Base-by-base conservation (phyloP, 208 protist genomes). In the Trypanosomatidae sp. region DNA sequence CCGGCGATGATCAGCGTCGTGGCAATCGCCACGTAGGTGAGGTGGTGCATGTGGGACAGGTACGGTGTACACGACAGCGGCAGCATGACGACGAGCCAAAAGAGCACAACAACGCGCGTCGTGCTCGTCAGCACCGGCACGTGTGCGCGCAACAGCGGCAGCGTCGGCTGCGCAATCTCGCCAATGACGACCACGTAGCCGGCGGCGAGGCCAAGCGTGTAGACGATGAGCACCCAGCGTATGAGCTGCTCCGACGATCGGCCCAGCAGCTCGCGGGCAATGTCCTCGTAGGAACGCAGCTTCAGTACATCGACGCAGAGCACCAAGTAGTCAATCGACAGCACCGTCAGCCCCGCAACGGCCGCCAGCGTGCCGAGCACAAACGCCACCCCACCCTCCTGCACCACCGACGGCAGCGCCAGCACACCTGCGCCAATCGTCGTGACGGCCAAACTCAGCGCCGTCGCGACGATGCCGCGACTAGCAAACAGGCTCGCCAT, bases 251-350 rank as follows among this genome's bases (percentile, higher is more conserved):
- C 63, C 45, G 63, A 73, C 8, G 28, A 2, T 25, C 41, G 58
- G 2, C 70, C 77, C 3, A 90, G 56, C n/a, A 87, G 52, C 39
- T 74, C 66, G 7, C 65, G 24, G n/a, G 76, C 65, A 33, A 86
- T 81, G 43, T 81, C 81, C 43, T 90, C 81, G 60, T 87, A 90
- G 15, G 76, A 84, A 33, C 69, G 61, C 15, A 90, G 53, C 20
- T 65, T 33, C 11, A 86, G 54, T 10, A 16, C 33, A 25, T 84
- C 71, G 0, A 84, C 54, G 33, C 72, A 86, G n/a, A 76, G 43
- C 39, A 86, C 46, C 1, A 84, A 46, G 56, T 86, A 90, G 49
- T 90, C 67, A 43, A 90, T 86, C 3, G 70, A 81, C 30, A 84
- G 11, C 2, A 86, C 61, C 0, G 72, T 86, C 25, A 86, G 45